Percentiles rank a stretch among this genome's conserved stretches.
Conservation (phyloP, 2,329 filamentous ascomycete genomes). For the Fusarium penzigii region DNA sequence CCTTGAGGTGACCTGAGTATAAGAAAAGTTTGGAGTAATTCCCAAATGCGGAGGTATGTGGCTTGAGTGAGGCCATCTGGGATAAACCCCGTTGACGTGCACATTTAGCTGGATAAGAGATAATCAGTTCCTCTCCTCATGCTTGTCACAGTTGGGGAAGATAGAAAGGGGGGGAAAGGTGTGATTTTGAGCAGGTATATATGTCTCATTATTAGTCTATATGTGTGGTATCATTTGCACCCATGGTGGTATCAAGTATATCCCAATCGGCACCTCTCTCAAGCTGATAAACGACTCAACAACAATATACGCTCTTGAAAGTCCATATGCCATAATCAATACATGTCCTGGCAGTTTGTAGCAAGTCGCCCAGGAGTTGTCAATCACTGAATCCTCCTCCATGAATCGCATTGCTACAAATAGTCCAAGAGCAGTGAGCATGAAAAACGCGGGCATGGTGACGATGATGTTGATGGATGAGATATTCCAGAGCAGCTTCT, state of each 20-base stretch:
- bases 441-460: conserved; percentile 1
- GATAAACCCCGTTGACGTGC: too few species aligned
- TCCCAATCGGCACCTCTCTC: conserved; percentile 2
- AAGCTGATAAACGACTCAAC: conserved; percentile 7
- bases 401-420: not conserved
- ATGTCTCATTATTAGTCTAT: not conserved
- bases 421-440: conserved; percentile 1
- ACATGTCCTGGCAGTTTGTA: conserved; percentile 7
- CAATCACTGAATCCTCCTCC: conserved; percentile 1
- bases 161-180: too few species aligned
- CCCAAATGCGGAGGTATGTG: too few species aligned
- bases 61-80: too few species aligned
- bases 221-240: conserved; percentile 8
- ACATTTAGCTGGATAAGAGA: too few species aligned
- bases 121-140: too few species aligned
- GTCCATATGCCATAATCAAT: conserved; percentile 2
- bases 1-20: too few species aligned
- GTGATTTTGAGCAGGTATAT: too few species aligned
- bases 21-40: too few species aligned
- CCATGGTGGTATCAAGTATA: conserved; percentile 6
- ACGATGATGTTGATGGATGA: conserved; percentile 4
- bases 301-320: conserved; percentile 7
- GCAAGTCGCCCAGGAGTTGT: conserved; percentile 3
- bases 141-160: too few species aligned
- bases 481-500: conserved; percentile 5